These are phyloP conservation scores for Talaromyces wortmannii DNA, from an alignment of 495 filamentous ascomycete species.

Conservation along the genomic window DNA sequence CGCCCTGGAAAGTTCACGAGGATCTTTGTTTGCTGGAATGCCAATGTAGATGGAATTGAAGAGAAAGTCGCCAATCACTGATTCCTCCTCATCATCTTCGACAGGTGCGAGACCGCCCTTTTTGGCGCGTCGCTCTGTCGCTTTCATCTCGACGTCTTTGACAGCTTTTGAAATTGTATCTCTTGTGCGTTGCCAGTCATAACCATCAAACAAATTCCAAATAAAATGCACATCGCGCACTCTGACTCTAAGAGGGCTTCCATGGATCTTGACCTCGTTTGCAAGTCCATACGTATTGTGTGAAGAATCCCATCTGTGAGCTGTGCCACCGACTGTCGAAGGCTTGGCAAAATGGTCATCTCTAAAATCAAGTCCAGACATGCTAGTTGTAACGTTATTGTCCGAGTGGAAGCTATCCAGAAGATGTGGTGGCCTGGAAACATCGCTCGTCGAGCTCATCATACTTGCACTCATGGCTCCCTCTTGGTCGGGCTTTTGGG, in stretches of 20 bases:
- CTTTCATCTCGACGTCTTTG: slow-evolving; percentile 74
- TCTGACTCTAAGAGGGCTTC: slow-evolving; percentile 68
- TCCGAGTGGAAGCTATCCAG: slow-evolving; percentile 58
- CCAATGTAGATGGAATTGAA: slow-evolving; percentile 99
- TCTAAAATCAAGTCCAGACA: slow-evolving; percentile 56
- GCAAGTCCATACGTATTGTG: slow-evolving; percentile 64
- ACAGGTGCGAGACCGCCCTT: slow-evolving; percentile 36
- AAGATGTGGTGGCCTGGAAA: slow-evolving; percentile 42
- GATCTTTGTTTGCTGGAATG: slow-evolving; percentile 79
- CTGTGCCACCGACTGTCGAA: slow-evolving; percentile 55
- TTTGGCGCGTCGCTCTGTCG: slow-evolving; percentile 60
- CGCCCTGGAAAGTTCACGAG: slow-evolving; percentile 66
- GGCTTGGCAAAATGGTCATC: slow-evolving; percentile 73
- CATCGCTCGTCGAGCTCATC: slow-evolving; percentile 19
- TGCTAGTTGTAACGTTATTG: slow-evolving; percentile 42
- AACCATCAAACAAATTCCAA: slow-evolving; percentile 98
- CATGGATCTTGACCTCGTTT: slow-evolving; percentile 53
- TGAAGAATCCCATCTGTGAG: slow-evolving; percentile 71
- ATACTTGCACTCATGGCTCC: slow-evolving; percentile 41
- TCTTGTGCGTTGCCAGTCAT: slow-evolving; percentile 86
- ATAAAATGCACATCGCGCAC: slow-evolving; percentile 87
- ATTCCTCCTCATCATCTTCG: slow-evolving; percentile 63
- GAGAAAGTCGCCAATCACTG: slow-evolving; percentile 86
- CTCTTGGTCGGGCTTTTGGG: slow-evolving; percentile 25
- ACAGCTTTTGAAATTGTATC: slow-evolving; percentile 84